Conservation (phyloP, 1,284 basidiomycete species). For the Cryptococcus jaspeensis region DNA sequence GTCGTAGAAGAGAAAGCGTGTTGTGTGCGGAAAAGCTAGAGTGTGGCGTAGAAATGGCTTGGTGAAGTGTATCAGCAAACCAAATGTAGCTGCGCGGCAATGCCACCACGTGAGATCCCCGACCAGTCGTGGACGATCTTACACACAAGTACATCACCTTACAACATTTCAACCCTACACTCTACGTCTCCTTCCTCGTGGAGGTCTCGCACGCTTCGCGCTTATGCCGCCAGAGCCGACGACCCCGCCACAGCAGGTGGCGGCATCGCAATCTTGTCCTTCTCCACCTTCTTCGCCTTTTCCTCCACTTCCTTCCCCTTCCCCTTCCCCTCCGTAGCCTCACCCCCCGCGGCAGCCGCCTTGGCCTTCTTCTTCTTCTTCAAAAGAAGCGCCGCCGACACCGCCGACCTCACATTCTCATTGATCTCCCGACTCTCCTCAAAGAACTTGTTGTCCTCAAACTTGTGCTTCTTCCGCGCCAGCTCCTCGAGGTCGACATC, state of each 20-base stretch:
- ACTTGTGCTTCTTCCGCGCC: constrained; percentile 76
- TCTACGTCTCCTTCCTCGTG: no score
- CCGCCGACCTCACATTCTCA: constrained; percentile 87
- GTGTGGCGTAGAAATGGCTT: no score
- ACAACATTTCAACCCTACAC: no score
- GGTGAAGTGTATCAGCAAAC: no score
- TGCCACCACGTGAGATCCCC: no score
- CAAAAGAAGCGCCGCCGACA: constrained; percentile 67
- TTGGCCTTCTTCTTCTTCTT: constrained; percentile 88
- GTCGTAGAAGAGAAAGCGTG: no score
- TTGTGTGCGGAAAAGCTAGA: no score
- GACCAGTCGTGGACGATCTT: no score
- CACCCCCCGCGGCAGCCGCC: no score
- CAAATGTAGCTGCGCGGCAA: no score
- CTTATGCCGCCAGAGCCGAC: neutral
- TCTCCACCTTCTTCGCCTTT: constrained; percentile 24
- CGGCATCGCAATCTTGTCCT: constrained; percentile 37
- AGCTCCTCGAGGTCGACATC: constrained; percentile 51
- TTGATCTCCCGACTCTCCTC: constrained; percentile 91
- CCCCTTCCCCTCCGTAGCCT: constrained; percentile 5
- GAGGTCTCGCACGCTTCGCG: no score
- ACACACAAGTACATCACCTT: no score
- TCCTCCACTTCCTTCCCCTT: constrained; percentile 19
- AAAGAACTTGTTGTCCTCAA: constrained; percentile 89
- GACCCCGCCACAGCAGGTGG: constrained; percentile 23